Evolutionary conservation across 1,139 yeast genomes (phyloP), one percentile per base, ranked within the genome.

Genomic region (Yamadazyma jaroonii): DNA sequence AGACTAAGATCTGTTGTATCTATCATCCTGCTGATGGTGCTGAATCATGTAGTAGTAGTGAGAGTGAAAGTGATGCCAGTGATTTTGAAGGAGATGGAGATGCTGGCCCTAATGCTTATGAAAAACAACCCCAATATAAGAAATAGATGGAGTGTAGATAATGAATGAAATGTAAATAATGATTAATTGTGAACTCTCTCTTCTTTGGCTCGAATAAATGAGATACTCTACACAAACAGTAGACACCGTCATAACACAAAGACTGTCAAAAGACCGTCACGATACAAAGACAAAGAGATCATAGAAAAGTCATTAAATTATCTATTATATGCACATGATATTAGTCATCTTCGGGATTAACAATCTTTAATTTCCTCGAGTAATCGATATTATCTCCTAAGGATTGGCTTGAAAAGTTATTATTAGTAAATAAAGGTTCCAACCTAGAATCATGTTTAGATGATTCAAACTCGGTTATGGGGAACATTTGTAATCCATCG

Each of bases 1-100:
- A 88, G 58, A 78, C 95, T 13, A 92, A 90, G 60, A 83, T 90
- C n/a, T 92, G 98, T 57, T 90, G 98, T 50, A 90, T 92, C 15
- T 92, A 84, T 64, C 96, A 88, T 54, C 96, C 96, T 2, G 84
- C 82, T 35, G 84, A 81, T 52, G 92, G 79, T 26, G 86, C 79
- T 42, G 79, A 72, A 36, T 72, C 74, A 12, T 64, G 73, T 13
- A 59, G 58, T 9, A 56, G 59, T 8, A 50, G 59, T 28, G 52
- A 54, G 13, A 60, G 58, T 39, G 55, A 61, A 44, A 59, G 65
- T 42, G 76, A 68, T 37, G 60, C 70, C 4, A 55, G 64, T n/a
- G 77, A 66, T 57, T 46, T 35, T n/a, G 36, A 29, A 11, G 31
- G 26, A 11, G 20, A 17, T 17, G 27, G 23, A 4, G 24, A 17